Evolutionary conservation across 495 filamentous ascomycete genomes (phyloP).

Genomic region (Penicillium canariense): DNA sequence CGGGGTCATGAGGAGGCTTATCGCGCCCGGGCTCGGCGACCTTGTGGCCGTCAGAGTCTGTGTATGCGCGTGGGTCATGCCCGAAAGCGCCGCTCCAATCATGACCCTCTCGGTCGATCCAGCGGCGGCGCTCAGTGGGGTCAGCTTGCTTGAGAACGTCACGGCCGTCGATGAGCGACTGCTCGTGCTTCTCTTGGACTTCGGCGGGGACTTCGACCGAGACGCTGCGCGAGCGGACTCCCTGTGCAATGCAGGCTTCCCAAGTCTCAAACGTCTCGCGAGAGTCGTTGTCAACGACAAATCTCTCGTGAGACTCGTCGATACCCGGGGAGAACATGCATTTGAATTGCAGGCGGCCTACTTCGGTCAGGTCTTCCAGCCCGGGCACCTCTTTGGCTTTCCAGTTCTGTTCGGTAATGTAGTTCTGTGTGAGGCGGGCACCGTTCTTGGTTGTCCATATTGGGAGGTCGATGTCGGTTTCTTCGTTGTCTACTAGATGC

Average conservation of each 20-base stretch:
- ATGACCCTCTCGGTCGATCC: constrained; percentile 75
- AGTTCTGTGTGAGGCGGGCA: constrained; percentile 81
- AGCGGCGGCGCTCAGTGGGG: constrained; percentile 68
- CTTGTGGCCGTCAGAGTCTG: constrained; percentile 51
- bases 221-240: constrained; percentile 68
- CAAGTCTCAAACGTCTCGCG: constrained; percentile 92
- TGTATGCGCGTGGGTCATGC: constrained; percentile 56
- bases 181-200: constrained; percentile 71
- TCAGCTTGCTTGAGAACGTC: constrained; percentile 72
- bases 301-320: constrained; percentile 79
- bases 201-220: constrained; percentile 62
- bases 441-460: constrained; percentile 79
- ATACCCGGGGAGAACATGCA: constrained; percentile 85
- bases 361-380: constrained; percentile 67
- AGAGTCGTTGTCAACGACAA: constrained; percentile 82
- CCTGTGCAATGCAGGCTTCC: constrained; percentile 86
- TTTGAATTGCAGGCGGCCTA: constrained; percentile 77
- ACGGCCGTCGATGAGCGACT: constrained; percentile 70
- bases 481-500: constrained; percentile 75
- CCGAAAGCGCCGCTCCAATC: constrained; percentile 91
- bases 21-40: constrained; percentile 54
- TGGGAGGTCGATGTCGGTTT: constrained; percentile 73
- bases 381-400: constrained; percentile 57
- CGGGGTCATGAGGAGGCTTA: constrained; percentile 57
- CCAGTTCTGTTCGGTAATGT: constrained; percentile 72